A percentile compares a stretch with the other conserved stretches of the same genome.
These are phyloP conservation scores for Solanum hybrid DNA, from an alignment of 305 asterid genomes.

Conservation along the genomic window DNA sequence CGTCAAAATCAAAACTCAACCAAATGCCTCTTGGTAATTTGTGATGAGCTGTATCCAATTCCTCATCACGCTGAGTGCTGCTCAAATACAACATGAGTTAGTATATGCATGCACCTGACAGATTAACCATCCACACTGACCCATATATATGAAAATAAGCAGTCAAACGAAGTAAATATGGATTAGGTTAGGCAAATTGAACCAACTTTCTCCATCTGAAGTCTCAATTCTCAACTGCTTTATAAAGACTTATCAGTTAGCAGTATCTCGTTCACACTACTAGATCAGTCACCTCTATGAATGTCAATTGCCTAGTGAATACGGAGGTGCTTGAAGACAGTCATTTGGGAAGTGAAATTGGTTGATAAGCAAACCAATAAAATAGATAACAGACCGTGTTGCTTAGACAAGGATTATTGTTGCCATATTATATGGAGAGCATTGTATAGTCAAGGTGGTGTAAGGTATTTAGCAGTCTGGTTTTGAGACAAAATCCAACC, in stretches of 20 bases:
- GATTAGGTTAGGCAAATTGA: not conserved
- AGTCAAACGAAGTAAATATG: not conserved
- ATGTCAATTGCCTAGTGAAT: not conserved
- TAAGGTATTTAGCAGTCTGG: not conserved
- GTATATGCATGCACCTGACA: not conserved
- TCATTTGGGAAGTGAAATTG: not conserved
- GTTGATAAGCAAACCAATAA: not conserved
- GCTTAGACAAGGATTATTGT: not conserved
- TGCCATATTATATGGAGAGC: not conserved
- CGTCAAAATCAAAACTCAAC: constrained; percentile 85
- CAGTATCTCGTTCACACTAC: not conserved
- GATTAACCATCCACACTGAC: not conserved
- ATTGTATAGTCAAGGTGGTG: not conserved
- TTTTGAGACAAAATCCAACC: not conserved
- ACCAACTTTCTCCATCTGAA: not conserved
- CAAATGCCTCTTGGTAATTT: constrained; percentile 80
- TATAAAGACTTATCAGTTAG: not conserved
- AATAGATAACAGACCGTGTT: not conserved
- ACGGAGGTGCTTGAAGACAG: not conserved
- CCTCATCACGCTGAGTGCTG: constrained; percentile 65
- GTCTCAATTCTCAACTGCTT: not conserved
- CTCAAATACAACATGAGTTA: constrained; percentile 6
- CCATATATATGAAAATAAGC: not conserved
- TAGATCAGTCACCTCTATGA: not conserved
- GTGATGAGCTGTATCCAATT: constrained; percentile 42